These are phyloP conservation scores for Phalaenopsis equestris DNA, from an alignment of 106 monocot genomes.

Conservation along the genomic window DNA sequence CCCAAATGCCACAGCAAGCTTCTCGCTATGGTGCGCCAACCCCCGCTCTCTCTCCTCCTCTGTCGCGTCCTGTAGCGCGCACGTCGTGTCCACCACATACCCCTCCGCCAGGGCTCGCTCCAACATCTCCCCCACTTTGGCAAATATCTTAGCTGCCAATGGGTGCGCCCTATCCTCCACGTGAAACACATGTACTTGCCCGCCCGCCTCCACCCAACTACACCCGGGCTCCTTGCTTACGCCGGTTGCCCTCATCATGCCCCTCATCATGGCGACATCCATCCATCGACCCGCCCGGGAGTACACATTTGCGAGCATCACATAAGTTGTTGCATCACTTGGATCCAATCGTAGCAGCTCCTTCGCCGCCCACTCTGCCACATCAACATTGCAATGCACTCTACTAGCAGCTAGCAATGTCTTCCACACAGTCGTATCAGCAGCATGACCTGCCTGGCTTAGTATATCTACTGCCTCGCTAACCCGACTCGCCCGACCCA, in stretches of 20 bases:
- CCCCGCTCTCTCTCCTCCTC: constrained; percentile 28
- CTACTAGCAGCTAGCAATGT: constrained; percentile 44
- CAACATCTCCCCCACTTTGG: constrained; percentile 54
- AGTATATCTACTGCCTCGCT: constrained; percentile 29
- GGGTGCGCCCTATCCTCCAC: constrained; percentile 40
- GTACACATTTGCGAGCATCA: constrained; percentile 53
- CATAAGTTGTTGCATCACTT: constrained; percentile 31
- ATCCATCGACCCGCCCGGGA: constrained; percentile 28
- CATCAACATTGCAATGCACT: constrained; percentile 22
- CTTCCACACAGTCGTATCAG: constrained; percentile 48
- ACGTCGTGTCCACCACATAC: constrained; percentile 35
- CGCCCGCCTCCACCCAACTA: constrained; percentile 46
- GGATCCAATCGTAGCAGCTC: constrained; percentile 32
- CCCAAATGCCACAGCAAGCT: constrained; percentile 59
- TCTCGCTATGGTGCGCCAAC: constrained; percentile 52
- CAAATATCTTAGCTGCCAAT: constrained; percentile 28
- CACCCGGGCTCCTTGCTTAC: constrained; percentile 50
- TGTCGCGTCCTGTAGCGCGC: constrained; percentile 34
- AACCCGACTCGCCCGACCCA: constrained; percentile 36
- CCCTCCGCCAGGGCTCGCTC: constrained; percentile 28
- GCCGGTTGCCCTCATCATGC: constrained; percentile 34
- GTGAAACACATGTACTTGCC: constrained; percentile 37
- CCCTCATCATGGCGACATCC: constrained; percentile 32
- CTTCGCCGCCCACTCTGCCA: constrained; percentile 44
- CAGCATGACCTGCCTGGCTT: constrained; percentile 4